A percentile compares a stretch with the other conserved stretches of the same genome.
phyloP scores from a whole-genome alignment of 495 filamentous ascomycete genomes.

The Tuber microsphaerosporum region DNA sequence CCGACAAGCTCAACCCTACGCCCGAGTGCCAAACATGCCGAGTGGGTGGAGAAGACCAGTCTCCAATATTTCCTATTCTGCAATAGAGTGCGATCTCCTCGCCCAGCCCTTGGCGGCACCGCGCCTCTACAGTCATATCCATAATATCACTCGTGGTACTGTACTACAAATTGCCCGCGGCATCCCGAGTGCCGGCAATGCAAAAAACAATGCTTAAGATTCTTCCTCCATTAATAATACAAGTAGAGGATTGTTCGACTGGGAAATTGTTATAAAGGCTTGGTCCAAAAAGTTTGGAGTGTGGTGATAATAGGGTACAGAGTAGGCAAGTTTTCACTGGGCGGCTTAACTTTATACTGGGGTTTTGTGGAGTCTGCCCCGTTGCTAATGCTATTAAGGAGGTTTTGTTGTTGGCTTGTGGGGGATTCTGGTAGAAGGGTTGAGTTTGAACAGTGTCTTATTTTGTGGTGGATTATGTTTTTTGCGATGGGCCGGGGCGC shows the following conservation, averaged over 20 bases:
- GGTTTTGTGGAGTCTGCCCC: background rate
- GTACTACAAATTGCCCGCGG: background rate
- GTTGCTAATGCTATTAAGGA: background rate
- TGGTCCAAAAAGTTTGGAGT: background rate
- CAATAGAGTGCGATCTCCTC: background rate
- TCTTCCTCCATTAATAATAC: background rate
- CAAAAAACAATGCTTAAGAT: background rate
- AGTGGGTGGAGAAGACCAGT: background rate
- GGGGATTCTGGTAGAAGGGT: background rate
- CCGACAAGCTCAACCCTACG: background rate
- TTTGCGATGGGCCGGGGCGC: background rate
- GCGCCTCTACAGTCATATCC: background rate
- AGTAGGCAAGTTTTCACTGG: background rate
- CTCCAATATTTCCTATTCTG: background rate
- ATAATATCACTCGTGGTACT: background rate
- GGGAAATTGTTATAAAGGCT: background rate
- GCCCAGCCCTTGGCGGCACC: background rate
- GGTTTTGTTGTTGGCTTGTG: background rate
- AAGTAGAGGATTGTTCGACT: background rate
- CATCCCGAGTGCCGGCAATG: background rate
- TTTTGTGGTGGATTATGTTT: background rate
- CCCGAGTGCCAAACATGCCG: background rate
- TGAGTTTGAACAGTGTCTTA: background rate
- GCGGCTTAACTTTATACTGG: background rate
- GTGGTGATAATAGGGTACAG: fast-evolving